Base-by-base conservation (phyloP, 2,329 filamentous ascomycete species). In the Pseudophaeomoniella oleicola region DNA sequence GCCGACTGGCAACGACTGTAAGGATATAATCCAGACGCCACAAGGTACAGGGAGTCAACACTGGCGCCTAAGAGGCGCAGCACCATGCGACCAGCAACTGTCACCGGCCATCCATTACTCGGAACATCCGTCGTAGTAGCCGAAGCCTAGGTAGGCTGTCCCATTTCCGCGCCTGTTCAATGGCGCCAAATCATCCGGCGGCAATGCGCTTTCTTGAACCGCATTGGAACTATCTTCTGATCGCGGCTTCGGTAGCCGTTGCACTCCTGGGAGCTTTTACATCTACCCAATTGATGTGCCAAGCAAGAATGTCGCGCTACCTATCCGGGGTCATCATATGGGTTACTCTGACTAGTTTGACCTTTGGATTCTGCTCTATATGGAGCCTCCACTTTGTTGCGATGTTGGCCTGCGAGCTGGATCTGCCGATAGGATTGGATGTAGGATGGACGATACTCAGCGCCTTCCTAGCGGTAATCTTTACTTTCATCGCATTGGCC, bases 301-400 rank as follows among this genome's bases (percentile, higher is more conserved):
- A 54, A 38, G 52, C 52, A 15, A 41, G 49, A 6, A 49, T 49
- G 32, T 51, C 50, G 3, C 36, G 49, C 16, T 42, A 47, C 22
- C 45, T 54, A 18, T 46, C 44, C 9, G 47, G 46, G 30, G 47
- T 54, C 3, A 37, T 53, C 15, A 40, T 53, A 6, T 54, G 52
- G 52, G 46, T 46, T 3, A 39, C 48, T 9, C 39, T 52, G 6
- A 49, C 47, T 5, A 52, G 49, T 35, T 37, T 53, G 32, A 51
- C 51, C 6, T 54, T 54, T 37, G 52, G 52, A 16, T 53, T 53
- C 35, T 54, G 52, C 39, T 50, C 48, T 4, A 51, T 54, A 29
- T 54, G 52, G 51, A 46, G 46, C 39, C 40, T 54, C 2, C 52
- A 54, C 33, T 50, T 51, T 34, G 50, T 54, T 12, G 52, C 52